Conservation (phyloP, 257 asterid species). For the Lycium barbarum region DNA sequence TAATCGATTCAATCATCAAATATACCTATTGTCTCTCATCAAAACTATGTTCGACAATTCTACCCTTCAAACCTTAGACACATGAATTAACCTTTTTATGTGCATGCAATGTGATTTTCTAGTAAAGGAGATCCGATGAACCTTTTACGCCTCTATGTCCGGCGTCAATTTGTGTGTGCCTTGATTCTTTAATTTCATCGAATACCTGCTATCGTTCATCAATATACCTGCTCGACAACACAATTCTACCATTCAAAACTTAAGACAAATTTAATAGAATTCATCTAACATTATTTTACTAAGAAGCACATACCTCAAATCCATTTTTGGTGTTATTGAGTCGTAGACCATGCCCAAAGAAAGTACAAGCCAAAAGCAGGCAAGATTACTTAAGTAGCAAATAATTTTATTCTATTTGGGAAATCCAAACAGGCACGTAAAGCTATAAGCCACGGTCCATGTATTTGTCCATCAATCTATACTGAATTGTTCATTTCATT, state of each 20-base stretch:
- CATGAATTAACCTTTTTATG: background rate
- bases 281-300: background rate
- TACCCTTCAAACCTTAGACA: background rate
- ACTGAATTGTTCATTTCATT: background rate
- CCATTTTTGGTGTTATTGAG: background rate
- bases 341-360: background rate
- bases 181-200: fast-evolving
- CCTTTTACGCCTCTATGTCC: background rate
- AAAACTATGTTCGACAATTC: background rate
- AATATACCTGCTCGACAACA: background rate
- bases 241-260: background rate
- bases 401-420: background rate
- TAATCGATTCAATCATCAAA: background rate
- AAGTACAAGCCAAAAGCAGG: background rate
- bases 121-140: background rate
- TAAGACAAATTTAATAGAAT: background rate
- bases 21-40: background rate
- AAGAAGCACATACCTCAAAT: background rate
- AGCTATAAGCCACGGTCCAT: background rate
- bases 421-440: constrained; percentile 20
- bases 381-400: background rate
- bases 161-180: background rate
- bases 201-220: background rate
- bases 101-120: background rate
- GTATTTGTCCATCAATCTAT: background rate